Evolutionary conservation across 2,329 filamentous ascomycete species (phyloP), one percentile per base, ranked within the genome.

Genomic region (Hymenoscyphus occultus): DNA sequence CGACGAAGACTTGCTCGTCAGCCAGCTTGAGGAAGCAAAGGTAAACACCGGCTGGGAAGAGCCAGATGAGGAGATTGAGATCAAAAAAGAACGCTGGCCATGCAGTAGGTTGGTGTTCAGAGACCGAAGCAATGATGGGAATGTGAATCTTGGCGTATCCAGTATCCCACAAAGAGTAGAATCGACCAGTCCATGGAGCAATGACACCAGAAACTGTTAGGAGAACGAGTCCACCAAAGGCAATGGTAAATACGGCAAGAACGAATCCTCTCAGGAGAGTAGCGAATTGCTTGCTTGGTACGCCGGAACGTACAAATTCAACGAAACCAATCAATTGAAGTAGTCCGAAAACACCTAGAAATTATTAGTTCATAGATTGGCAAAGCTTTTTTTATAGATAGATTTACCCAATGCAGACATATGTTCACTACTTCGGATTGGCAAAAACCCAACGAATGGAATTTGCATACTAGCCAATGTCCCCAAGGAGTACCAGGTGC

Each of bases 1-100:
- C 90, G 72, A 99, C 86, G 76, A 99, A 99, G 67, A 99, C 94
- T 76, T 99, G 95, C 83, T 99, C 93, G 75, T 99, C 96, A 73
- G 87, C 89, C 65, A 99, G 86, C 69, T 90, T 89, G 77, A 93
- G 90, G 88, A 98, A 99, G 83, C 93, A 97, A 80, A 99, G 89
- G 81, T 98, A 99, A 65, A 99, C 93, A 79, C 95, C 95, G 13
- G 95, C 96, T 3, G 95, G 95, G 87, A 99, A 98, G 61, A 99
- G 87, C 95, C 95, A 99, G 80, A 99, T 97, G 74, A 99, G 85
- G 82, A 99, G 88, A 82, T 96, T 97, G 72, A 99, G 84, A 75
- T 99, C 95, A 78, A 99, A 99, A 83, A 99, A 99, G 84, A 97
- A 99, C 16, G 96, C 92, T 2, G 95, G 95, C 95, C 95, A 99